These are phyloP conservation scores for Fusarium decemcellulare DNA, from an alignment of 2,329 filamentous ascomycete species.

Conservation along the genomic window DNA sequence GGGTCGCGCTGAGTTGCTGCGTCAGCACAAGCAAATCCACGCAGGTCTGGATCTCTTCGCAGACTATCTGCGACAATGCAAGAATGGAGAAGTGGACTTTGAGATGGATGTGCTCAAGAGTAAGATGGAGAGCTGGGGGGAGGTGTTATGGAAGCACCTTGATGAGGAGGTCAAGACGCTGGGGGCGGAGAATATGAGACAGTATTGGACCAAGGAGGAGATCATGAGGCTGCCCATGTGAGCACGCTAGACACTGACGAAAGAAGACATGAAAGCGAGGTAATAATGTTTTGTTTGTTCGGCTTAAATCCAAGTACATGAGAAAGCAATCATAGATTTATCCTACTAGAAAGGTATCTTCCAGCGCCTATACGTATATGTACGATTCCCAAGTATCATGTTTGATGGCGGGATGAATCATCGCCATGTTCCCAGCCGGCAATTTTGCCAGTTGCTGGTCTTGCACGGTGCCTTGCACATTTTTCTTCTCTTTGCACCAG, in stretches of 20 bases:
- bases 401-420: constrained; percentile 22
- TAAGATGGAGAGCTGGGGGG: constrained; percentile 84
- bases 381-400: constrained; percentile 5
- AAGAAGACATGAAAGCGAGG: background rate
- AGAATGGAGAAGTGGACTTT: constrained; percentile 72
- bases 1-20: constrained; percentile 71
- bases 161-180: constrained; percentile 87
- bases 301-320: constrained; percentile 13
- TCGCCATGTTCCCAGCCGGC: constrained; percentile 19
- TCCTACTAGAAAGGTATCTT: constrained; percentile 15
- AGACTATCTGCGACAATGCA: constrained; percentile 75
- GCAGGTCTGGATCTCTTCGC: constrained; percentile 78
- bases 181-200: constrained; percentile 89
- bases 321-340: constrained; percentile 9
- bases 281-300: constrained; percentile 2
- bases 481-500: background rate
- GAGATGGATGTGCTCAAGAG: constrained; percentile 72
- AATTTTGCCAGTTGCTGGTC: constrained; percentile 7
- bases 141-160: constrained; percentile 85
- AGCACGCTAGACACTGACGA: constrained; percentile 12
- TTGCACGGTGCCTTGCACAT: background rate
- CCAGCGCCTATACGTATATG: constrained; percentile 15
- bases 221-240: constrained; percentile 79
- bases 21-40: constrained; percentile 86
- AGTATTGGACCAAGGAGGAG: constrained; percentile 84